phyloP scores from a whole-genome alignment of 1,139 yeast species.

The Candida mesenterica region DNA sequence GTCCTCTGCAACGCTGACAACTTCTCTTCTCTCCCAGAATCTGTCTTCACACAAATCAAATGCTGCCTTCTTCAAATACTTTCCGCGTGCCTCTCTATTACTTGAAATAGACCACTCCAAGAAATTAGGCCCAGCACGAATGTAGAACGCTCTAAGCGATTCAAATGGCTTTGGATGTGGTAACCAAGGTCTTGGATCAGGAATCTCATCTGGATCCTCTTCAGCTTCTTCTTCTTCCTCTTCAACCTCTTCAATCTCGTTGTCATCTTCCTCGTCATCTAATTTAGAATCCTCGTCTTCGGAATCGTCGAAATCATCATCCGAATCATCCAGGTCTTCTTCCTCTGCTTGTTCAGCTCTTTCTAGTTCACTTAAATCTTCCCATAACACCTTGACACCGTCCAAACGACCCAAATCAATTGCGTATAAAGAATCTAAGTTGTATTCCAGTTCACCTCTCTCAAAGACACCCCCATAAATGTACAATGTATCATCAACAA shows the following conservation, averaged over 20 bases:
- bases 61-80: constrained; percentile 82
- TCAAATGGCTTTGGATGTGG: constrained; percentile 98
- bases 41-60: constrained; percentile 90
- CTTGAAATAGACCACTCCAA: constrained; percentile 91
- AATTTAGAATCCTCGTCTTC: constrained; percentile 39
- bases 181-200: constrained; percentile 93
- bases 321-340: constrained; percentile 65
- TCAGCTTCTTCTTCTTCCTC: constrained; percentile 59
- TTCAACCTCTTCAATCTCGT: constrained; percentile 52
- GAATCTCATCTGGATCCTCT: constrained; percentile 67
- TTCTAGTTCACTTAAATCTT: constrained; percentile 66
- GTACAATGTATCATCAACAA: constrained; percentile 78
- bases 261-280: constrained; percentile 51
- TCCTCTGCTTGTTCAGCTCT: constrained; percentile 55
- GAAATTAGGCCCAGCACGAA: constrained; percentile 82
- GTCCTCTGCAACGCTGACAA: constrained; percentile 84
- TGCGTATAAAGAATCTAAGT: constrained; percentile 81
- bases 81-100: constrained; percentile 85
- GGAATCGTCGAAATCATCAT: constrained; percentile 61
- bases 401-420: constrained; percentile 84
- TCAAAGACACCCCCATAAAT: constrained; percentile 95
- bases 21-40: constrained; percentile 99
- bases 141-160: constrained; percentile 73
- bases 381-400: constrained; percentile 90
- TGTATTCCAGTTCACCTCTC: constrained; percentile 78